Percentiles rank a stretch among this genome's conserved stretches.
These are phyloP conservation scores for Haplographium delicatum DNA, from an alignment of 495 filamentous ascomycete species.

Conservation along the genomic window DNA sequence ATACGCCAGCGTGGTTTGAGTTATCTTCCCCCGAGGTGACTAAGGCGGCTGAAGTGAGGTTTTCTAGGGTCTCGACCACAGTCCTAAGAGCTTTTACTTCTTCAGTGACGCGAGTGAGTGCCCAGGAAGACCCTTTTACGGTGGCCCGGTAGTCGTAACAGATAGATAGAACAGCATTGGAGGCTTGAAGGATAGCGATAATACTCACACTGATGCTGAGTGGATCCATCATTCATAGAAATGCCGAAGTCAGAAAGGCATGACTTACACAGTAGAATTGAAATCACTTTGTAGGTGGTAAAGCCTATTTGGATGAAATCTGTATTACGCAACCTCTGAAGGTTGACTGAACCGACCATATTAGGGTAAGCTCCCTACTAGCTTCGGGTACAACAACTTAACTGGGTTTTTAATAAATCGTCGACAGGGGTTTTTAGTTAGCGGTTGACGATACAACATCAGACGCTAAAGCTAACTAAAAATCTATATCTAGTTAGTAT, in stretches of 20 bases:
- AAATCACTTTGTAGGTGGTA: neutral
- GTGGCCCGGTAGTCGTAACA: constrained; percentile 3
- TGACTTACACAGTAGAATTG: neutral
- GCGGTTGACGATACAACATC: too few species aligned
- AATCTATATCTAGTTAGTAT: too few species aligned
- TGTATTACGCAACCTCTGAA: too few species aligned
- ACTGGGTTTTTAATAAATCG: too few species aligned
- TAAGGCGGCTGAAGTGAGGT: neutral
- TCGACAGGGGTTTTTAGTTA: too few species aligned
- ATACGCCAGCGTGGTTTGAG: neutral
- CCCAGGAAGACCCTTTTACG: neutral
- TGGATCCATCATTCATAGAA: constrained; percentile 18
- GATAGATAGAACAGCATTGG: constrained; percentile 9
- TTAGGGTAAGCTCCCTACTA: too few species aligned
- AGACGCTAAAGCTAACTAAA: too few species aligned
- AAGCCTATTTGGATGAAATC: neutral
- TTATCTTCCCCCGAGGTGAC: neutral
- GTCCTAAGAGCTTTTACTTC: constrained; percentile 1
- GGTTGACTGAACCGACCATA: too few species aligned
- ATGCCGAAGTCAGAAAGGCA: neutral
- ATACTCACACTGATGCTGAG: constrained; percentile 23
- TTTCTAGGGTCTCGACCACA: constrained; percentile 1
- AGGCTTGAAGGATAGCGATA: constrained; percentile 20
- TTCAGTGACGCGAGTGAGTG: neutral
- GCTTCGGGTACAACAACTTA: too few species aligned